phyloP scores from a whole-genome alignment of 176 grass and related monocot species.

The sorghum (Sorghum bicolor) region DNA sequence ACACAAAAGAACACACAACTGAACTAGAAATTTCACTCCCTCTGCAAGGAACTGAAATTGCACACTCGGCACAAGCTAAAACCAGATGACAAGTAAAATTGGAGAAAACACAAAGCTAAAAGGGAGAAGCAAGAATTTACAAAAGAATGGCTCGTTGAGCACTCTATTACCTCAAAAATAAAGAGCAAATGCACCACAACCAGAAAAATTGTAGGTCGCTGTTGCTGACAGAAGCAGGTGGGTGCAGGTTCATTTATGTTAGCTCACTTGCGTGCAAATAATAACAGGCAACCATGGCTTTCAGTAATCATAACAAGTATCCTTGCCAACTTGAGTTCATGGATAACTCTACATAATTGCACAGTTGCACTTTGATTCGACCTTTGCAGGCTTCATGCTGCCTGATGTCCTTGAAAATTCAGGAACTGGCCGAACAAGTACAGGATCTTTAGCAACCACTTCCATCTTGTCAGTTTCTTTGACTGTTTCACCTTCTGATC shows the following conservation, averaged over 20 bases:
- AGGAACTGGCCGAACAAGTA: constrained; percentile 22
- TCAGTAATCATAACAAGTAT: neutral
- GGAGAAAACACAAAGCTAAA: neutral
- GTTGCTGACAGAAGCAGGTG: neutral
- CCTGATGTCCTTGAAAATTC: constrained; percentile 44
- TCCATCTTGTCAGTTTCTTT: constrained; percentile 12
- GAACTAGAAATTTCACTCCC: neutral
- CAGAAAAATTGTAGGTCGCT: constrained; percentile 3
- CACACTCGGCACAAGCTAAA: neutral
- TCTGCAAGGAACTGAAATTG: neutral
- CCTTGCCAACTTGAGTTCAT: neutral
- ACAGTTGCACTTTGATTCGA: constrained; percentile 97
- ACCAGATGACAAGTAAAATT: neutral
- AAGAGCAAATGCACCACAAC: constrained; percentile 26
- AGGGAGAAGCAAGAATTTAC: constrained; percentile 35
- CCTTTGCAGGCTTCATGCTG: constrained; percentile 60
- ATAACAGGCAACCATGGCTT: neutral
- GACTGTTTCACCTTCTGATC: constrained; percentile 50
- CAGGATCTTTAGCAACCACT: constrained; percentile 23
- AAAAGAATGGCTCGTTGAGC: constrained; percentile 41
- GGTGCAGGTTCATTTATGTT: neutral
- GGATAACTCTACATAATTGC: constrained; percentile 70
- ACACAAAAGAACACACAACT: neutral
- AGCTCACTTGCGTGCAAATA: neutral
- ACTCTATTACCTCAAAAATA: constrained; percentile 22